Evolutionary conservation across 805 yeast species (phyloP).

Genomic region (Starmerella vaccinii): DNA sequence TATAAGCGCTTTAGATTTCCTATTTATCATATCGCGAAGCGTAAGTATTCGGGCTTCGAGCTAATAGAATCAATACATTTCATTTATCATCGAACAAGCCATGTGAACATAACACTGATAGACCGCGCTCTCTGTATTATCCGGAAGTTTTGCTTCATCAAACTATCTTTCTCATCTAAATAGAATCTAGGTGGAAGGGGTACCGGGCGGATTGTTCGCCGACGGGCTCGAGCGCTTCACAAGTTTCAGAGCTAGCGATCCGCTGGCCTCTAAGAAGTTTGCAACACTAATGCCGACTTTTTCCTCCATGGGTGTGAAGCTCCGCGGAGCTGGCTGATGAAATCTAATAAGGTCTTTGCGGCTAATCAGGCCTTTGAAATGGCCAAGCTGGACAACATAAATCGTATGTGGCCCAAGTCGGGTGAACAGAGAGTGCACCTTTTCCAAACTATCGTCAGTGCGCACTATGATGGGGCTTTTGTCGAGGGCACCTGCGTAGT

Average conservation of each 20-base stretch:
- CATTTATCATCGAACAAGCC: no score
- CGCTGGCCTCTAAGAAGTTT: neutral
- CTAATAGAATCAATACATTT: neutral
- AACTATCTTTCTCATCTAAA: no score
- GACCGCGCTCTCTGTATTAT: no score
- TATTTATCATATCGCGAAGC: no score
- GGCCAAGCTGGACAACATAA: slow-evolving; percentile 53
- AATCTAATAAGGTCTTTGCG: slow-evolving; percentile 64
- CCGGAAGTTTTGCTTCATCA: no score
- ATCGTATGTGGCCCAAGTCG: slow-evolving; percentile 72
- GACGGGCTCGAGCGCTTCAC: neutral
- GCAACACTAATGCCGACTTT: neutral
- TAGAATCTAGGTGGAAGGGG: neutral
- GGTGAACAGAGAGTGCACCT: slow-evolving; percentile 56
- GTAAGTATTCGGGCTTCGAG: neutral
- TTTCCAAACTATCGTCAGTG: slow-evolving; percentile 45
- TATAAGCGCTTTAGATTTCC: no score
- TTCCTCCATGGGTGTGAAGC: slow-evolving; percentile 7
- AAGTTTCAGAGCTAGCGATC: neutral
- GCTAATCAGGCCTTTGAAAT: slow-evolving; percentile 61
- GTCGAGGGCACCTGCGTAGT: slow-evolving; percentile 13
- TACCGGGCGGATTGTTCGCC: neutral
- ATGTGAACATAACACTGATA: no score
- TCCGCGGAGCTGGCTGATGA: neutral
- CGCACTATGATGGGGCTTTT: slow-evolving; percentile 53